phyloP scores from a whole-genome alignment of 768 basidiomycete species.

The Boletus rubescentipes region DNA sequence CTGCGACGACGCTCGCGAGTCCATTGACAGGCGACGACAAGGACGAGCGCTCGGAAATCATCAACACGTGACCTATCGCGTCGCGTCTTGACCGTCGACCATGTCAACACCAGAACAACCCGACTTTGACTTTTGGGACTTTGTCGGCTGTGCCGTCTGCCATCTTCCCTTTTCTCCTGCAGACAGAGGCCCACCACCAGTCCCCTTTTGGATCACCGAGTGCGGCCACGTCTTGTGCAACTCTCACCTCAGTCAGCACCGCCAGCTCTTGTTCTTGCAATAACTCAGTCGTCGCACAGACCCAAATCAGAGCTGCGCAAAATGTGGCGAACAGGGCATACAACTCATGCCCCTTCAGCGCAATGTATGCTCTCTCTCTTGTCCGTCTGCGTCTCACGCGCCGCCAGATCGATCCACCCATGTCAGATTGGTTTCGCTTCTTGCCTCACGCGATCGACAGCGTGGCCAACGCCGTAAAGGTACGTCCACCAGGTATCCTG shows the following conservation, averaged over 20 bases:
- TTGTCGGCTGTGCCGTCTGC: constrained; percentile 69
- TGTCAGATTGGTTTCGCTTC: constrained; percentile 79
- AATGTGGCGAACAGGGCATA: constrained; percentile 62
- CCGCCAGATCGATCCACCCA: constrained; percentile 73
- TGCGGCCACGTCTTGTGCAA: constrained; percentile 88
- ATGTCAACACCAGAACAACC: constrained; percentile 17
- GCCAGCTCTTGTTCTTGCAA: neutral
- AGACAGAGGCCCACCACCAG: constrained; percentile 48
- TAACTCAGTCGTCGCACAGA: constrained; percentile 39
- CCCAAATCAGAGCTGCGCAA: constrained; percentile 70
- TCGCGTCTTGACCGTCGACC: constrained; percentile 8
- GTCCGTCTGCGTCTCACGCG: neutral
- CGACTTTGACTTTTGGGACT: constrained; percentile 76
- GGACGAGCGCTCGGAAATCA: neutral
- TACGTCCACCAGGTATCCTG: constrained; percentile 21
- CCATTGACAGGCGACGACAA: neutral
- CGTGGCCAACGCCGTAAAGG: constrained; percentile 68
- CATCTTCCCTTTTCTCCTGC: constrained; percentile 59
- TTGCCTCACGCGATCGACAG: constrained; percentile 61
- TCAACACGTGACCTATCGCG: constrained; percentile 22
- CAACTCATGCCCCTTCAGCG: constrained; percentile 71
- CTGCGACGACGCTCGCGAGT: constrained; percentile 7
- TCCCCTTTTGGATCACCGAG: constrained; percentile 88
- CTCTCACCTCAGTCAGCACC: constrained; percentile 68
- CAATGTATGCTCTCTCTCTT: constrained; percentile 48